Conservation (phyloP, 371 early-diverging fungal species). For the Mucor plumbeus region DNA sequence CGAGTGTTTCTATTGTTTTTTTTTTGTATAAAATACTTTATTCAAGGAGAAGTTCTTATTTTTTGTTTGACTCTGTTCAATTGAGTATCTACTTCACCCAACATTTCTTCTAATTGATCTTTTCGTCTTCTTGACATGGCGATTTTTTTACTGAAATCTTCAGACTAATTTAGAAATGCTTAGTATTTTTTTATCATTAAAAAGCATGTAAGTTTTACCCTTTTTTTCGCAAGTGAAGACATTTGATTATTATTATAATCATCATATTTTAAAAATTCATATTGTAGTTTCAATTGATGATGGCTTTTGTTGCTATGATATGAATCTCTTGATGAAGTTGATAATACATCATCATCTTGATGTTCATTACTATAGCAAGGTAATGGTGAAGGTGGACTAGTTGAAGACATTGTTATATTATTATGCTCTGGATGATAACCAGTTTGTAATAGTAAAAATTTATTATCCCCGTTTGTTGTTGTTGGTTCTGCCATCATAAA, state of each 20-base stretch:
- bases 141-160: conserved; percentile 20
- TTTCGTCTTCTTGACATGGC: conserved; percentile 23
- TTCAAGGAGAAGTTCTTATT: conserved; percentile 22
- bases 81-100: conserved; percentile 33
- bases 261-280: conserved; percentile 19
- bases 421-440: conserved; percentile 22
- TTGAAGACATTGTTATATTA: not conserved
- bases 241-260: conserved; percentile 9
- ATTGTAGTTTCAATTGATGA: not conserved
- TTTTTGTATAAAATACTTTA: not conserved
- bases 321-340: conserved; percentile 14
- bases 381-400: conserved; percentile 29
- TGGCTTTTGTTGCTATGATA: conserved; percentile 1
- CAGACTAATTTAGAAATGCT: not conserved
- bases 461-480: conserved; percentile 7
- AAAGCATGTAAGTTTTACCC: not conserved
- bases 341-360: conserved; percentile 21
- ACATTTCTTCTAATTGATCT: conserved; percentile 30
- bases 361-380: conserved; percentile 14
- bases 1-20: not conserved
- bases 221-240: conserved; percentile 13
- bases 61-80: conserved; percentile 39
- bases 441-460: conserved; percentile 21
- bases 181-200: too few relatives aligned
- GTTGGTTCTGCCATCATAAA: not conserved